Conservation (phyloP, 352 stramenopile species). For the Elongisporangium undulatum region DNA sequence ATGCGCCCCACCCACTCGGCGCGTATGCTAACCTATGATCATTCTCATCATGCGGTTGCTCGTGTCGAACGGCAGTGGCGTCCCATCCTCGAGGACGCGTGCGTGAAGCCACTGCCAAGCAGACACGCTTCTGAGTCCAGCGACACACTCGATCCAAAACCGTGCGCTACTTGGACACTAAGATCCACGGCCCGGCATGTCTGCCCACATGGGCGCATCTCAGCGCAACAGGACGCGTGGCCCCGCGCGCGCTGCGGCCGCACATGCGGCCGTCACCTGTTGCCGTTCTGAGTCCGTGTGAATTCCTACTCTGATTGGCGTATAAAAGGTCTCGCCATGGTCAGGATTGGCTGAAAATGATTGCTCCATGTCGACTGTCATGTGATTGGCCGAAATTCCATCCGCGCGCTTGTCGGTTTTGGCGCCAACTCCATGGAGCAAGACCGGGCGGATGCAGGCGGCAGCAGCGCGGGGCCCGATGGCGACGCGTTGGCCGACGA, state of each 20-base stretch:
- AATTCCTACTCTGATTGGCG: not conserved
- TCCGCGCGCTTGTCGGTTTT: not conserved
- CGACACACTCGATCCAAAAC: not conserved
- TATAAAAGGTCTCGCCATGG: not conserved
- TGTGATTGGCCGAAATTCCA: not conserved
- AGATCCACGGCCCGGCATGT: not conserved
- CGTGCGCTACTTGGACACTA: not conserved
- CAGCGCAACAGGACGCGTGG: not conserved
- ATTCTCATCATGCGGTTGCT: not conserved
- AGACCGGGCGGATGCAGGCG: not conserved
- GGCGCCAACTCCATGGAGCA: not conserved
- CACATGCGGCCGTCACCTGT: too few species aligned
- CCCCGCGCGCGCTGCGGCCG: too few species aligned
- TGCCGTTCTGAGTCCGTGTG: too few species aligned
- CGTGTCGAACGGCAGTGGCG: not conserved
- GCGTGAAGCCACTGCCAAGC: not conserved
- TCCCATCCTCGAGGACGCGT: not conserved
- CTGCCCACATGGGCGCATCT: not conserved
- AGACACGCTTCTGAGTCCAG: not conserved
- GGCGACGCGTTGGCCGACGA: conserved; percentile 8
- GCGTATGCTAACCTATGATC: not conserved
- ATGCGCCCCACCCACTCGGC: not conserved
- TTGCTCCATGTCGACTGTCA: not conserved
- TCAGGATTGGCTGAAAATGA: not conserved
- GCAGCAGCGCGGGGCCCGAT: conserved; percentile 4